A percentile compares a stretch with the other conserved stretches of the same genome.
Conservation (phyloP, 2,329 filamentous ascomycete species). For the Madurella mycetomatis region DNA sequence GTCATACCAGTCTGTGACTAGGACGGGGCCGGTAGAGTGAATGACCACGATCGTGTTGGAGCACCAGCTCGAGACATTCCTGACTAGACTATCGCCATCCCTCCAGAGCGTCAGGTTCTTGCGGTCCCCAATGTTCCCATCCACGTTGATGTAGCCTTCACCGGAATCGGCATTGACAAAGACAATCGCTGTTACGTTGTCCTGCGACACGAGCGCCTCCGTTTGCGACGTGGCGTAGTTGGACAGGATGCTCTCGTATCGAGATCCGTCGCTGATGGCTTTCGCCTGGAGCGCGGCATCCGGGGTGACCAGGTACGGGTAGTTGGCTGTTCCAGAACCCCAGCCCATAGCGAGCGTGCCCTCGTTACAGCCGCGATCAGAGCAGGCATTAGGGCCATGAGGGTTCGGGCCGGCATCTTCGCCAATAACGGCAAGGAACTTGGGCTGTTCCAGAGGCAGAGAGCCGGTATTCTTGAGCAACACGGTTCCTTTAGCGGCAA, state of each 20-base stretch:
- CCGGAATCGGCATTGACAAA: constrained; percentile 86
- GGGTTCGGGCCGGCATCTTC: constrained; percentile 75
- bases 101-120: constrained; percentile 91
- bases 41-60: constrained; percentile 91
- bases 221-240: constrained; percentile 61
- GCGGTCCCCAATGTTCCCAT: constrained; percentile 80
- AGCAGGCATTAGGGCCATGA: constrained; percentile 73
- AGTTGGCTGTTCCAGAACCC: constrained; percentile 70
- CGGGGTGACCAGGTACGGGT: constrained; percentile 72
- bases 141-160: constrained; percentile 80
- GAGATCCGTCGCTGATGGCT: constrained; percentile 54
- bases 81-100: constrained; percentile 73
- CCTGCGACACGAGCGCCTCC: constrained; percentile 54
- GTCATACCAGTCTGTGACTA: constrained; percentile 70
- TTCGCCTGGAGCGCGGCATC: constrained; percentile 63
- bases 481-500: constrained; percentile 76
- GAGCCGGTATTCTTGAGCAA: constrained; percentile 78
- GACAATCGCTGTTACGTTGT: constrained; percentile 69
- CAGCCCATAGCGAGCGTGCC: constrained; percentile 71
- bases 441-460: constrained; percentile 75
- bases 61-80: constrained; percentile 71
- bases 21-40: constrained; percentile 76
- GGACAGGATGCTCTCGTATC: constrained; percentile 63
- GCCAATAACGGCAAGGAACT: constrained; percentile 72
- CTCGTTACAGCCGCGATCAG: constrained; percentile 57